Base-by-base conservation (phyloP, 139 green algal genomes). In the Chlorella vulgaris region DNA sequence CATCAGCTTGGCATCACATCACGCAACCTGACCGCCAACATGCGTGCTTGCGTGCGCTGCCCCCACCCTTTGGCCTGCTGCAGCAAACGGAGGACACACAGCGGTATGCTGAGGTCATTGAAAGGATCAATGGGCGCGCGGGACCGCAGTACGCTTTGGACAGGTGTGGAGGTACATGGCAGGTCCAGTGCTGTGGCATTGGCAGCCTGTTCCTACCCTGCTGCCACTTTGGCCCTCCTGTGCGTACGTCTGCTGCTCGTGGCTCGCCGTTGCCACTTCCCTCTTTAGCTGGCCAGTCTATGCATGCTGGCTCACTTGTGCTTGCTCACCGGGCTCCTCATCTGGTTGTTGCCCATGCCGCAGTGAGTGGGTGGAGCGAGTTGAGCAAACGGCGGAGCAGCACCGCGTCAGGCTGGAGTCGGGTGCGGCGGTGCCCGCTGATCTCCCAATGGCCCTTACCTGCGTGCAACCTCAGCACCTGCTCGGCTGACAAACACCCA, bases 391-490 rank as follows among this genome's bases (percentile, higher is more conserved):
- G 15, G 84, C 86, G 2, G 51, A 42, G 0, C 36, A 78, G 40
- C 74, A 77, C 50, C 89, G 91, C 78, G 91, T 95, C 75, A 81
- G 84, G 35, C 82, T 98, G n/a, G 92, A 98, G 78, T 58, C 38
- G 4, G 73, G 73, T 79, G 73, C 35, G n/a, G n/a, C n/a, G n/a
- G 73, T 21, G 28, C 33, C 68, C 7, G 1, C 2, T 63, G 69
- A n/a, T 5, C n/a, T 15, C 15, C 5, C n/a, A n/a, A n/a, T n/a
- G n/a, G n/a, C n/a, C n/a, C n/a, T n/a, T n/a, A n/a, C n/a, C n/a
- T n/a, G n/a, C n/a, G n/a, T n/a, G n/a, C n/a, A n/a, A n/a, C n/a
- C n/a, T n/a, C n/a, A n/a, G n/a, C n/a, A n/a, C n/a, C n/a, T n/a
- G n/a, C n/a, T n/a, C n/a, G n/a, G n/a, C n/a, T n/a, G n/a, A n/a